These are phyloP conservation scores for Rutstroemia sp. DNA, from an alignment of 2,329 filamentous ascomycete genomes.

Conservation along the genomic window DNA sequence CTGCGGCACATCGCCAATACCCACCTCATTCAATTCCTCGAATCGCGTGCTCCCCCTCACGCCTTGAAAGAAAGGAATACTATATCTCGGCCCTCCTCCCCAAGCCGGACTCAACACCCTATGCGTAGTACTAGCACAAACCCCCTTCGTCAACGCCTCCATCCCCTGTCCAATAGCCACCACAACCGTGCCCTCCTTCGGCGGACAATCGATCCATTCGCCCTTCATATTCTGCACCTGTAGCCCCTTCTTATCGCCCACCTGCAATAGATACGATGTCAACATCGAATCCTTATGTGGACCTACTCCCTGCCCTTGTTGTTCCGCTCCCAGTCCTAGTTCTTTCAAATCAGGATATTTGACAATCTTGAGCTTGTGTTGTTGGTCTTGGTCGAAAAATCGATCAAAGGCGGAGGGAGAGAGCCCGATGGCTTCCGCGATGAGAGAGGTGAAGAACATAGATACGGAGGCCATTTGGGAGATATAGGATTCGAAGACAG, in stretches of 20 bases:
- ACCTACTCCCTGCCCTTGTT: constrained; percentile 55
- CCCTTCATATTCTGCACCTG: constrained; percentile 77
- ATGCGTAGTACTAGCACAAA: constrained; percentile 77
- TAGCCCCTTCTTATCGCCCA: constrained; percentile 64
- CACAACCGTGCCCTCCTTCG: constrained; percentile 68
- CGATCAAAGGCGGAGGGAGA: constrained; percentile 62
- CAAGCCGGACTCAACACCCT: constrained; percentile 67
- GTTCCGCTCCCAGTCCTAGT: constrained; percentile 37
- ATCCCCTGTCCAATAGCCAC: constrained; percentile 84
- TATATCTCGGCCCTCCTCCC: constrained; percentile 66
- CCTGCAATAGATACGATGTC: constrained; percentile 74
- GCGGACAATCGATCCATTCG: constrained; percentile 76
- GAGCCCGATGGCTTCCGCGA: constrained; percentile 76
- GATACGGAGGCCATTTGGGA: constrained; percentile 64
- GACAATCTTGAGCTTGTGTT: constrained; percentile 87
- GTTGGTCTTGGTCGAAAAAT: constrained; percentile 64
- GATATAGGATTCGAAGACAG: constrained; percentile 69
- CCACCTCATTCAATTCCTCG: constrained; percentile 49
- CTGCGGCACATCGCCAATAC: constrained; percentile 43
- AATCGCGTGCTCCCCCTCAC: constrained; percentile 74
- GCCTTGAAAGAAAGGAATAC: constrained; percentile 83
- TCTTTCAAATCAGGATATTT: constrained; percentile 71
- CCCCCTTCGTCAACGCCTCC: constrained; percentile 76
- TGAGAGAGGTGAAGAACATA: constrained; percentile 67
- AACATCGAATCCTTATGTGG: constrained; percentile 85